Evolutionary conservation across 2,329 filamentous ascomycete genomes (phyloP).

Genomic region (Venturia pyrina): DNA sequence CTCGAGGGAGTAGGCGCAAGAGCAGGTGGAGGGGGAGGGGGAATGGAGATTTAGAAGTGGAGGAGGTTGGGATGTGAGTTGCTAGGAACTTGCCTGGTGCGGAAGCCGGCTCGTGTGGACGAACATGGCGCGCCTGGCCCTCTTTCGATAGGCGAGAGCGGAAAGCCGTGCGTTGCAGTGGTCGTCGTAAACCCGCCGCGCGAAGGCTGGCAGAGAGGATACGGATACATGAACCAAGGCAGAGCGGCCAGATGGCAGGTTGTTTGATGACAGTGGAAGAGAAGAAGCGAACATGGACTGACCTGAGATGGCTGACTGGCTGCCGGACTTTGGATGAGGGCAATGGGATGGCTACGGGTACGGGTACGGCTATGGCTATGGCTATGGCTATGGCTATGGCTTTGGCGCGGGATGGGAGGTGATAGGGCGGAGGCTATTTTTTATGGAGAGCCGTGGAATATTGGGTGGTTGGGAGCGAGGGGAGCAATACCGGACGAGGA

Average conservation of each 20-base stretch:
- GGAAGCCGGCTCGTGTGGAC: constrained; percentile 3
- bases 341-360: no score
- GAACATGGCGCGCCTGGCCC: constrained; percentile 21
- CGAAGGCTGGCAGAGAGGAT: constrained; percentile 5
- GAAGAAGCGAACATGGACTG: not conserved
- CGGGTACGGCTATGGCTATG: no score
- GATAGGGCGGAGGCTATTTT: not conserved
- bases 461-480: not conserved
- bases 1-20: constrained; percentile 10
- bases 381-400: no score
- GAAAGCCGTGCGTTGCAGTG: constrained; percentile 16
- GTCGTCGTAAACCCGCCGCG: not conserved
- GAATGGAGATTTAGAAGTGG: constrained; percentile 18
- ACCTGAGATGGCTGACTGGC: constrained; percentile 1
- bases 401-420: not conserved
- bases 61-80: constrained; percentile 32
- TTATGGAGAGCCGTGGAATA: not conserved
- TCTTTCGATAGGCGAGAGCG: constrained; percentile 28
- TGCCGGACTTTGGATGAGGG: not conserved
- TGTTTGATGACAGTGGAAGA: not conserved
- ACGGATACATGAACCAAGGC: not conserved
- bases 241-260: not conserved
- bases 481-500: not conserved
- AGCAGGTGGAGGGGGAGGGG: constrained; percentile 9
- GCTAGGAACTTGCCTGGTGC: constrained; percentile 20